Percentiles rank a stretch among this genome's conserved stretches.
phyloP scores from a whole-genome alignment of 352 stramenopile species.

The Pythium folliculosum region DNA sequence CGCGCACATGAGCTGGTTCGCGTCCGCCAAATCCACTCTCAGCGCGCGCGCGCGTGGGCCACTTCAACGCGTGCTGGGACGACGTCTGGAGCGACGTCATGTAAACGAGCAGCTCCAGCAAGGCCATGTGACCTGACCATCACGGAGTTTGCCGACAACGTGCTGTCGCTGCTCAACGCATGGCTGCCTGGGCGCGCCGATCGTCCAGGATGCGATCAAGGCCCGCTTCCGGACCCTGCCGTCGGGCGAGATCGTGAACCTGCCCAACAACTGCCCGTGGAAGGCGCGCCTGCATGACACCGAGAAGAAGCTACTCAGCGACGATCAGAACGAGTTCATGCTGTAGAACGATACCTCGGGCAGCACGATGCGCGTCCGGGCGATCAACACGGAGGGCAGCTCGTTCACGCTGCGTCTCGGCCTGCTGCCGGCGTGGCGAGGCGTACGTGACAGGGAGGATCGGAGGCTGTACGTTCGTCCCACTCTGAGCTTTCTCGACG shows the following conservation, averaged over 20 bases:
- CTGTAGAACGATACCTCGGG: constrained; percentile 94
- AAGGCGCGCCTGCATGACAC: constrained; percentile 96
- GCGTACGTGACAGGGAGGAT: constrained; percentile 96
- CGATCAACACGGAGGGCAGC: constrained; percentile 92
- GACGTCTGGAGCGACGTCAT: constrained; percentile 76
- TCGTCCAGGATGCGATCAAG: constrained; percentile 92
- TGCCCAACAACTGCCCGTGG: constrained; percentile 95
- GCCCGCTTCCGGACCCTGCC: constrained; percentile 87
- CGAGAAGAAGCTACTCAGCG: constrained; percentile 89
- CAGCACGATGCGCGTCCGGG: constrained; percentile 95
- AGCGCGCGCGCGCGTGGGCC: constrained; percentile 79
- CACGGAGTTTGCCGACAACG: constrained; percentile 92
- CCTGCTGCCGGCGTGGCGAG: constrained; percentile 92
- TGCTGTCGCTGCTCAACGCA: constrained; percentile 90
- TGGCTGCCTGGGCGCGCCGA: constrained; percentile 94
- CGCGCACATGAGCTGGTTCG: constrained; percentile 93
- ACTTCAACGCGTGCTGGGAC: constrained; percentile 97
- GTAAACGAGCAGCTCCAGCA: constrained; percentile 94
- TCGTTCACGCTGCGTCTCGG: constrained; percentile 93
- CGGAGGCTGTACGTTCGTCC: constrained; percentile 95
- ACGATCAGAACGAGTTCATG: constrained; percentile 95
- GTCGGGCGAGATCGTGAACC: constrained; percentile 93
- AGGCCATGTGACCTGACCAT: constrained; percentile 93
- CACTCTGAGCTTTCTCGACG: constrained; percentile 98
- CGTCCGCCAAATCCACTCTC: constrained; percentile 92